These are phyloP conservation scores for Lipomyces yarrowii DNA, from an alignment of 1,139 yeast genomes.

Conservation along the genomic window DNA sequence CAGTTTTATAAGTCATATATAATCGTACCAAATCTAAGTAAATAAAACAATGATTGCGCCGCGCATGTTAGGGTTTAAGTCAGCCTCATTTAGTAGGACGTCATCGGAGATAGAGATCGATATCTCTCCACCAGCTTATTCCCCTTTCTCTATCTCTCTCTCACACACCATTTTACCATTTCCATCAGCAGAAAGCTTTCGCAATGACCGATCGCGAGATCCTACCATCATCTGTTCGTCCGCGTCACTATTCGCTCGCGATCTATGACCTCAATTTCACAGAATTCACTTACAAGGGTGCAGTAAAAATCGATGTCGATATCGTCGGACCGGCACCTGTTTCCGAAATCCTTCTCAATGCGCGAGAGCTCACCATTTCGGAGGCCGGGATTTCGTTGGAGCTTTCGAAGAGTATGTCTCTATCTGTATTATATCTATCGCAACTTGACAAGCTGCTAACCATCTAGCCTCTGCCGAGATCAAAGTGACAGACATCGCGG, in stretches of 20 bases:
- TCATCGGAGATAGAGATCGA: not conserved
- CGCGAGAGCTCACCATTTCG: conserved; percentile 35
- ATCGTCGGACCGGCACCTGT: conserved; percentile 50
- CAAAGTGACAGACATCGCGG: conserved; percentile 33
- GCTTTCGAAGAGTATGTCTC: conserved; percentile 33
- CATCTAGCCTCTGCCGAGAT: conserved; percentile 30
- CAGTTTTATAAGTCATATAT: too few species aligned
- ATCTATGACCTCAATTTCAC: conserved; percentile 53
- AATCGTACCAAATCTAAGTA: not conserved
- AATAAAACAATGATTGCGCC: not conserved
- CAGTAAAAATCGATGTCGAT: conserved; percentile 52
- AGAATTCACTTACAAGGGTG: conserved; percentile 54
- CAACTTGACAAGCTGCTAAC: not conserved
- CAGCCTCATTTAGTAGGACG: not conserved
- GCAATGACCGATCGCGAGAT: conserved; percentile 51
- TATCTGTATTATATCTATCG: not conserved
- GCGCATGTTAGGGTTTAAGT: not conserved
- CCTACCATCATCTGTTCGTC: conserved; percentile 57
- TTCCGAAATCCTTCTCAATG: conserved; percentile 40
- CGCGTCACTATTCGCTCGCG: conserved; percentile 48
- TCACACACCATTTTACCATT: not conserved
- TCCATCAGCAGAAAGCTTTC: not conserved
- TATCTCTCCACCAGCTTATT: not conserved
- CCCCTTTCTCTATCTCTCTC: not conserved
- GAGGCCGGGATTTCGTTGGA: conserved; percentile 33